Percentiles rank a stretch among this genome's conserved stretches.
Conservation (phyloP, 1,139 yeast genomes). For the Magnusiomyces fungicola region DNA sequence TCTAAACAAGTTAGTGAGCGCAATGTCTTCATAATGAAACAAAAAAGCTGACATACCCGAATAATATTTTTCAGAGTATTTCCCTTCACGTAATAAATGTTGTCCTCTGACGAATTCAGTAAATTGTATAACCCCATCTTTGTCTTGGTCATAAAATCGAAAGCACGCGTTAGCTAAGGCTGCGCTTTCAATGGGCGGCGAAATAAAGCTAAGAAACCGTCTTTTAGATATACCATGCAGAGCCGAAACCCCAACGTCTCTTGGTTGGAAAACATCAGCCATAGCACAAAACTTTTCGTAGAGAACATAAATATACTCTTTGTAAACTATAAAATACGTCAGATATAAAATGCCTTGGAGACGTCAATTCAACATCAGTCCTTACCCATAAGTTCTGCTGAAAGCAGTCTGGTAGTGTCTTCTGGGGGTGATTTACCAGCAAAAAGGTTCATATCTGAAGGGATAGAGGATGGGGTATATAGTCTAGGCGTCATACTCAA, state of each 20-base stretch:
- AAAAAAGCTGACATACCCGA: no score
- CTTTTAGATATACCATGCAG: slow-evolving; percentile 18
- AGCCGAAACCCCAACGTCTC: not conserved
- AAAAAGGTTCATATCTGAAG: not conserved
- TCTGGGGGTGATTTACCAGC: not conserved
- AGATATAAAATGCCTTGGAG: not conserved
- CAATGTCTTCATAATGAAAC: no score
- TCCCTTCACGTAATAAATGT: no score
- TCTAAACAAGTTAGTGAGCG: no score
- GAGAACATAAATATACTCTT: not conserved
- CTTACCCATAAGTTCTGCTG: not conserved
- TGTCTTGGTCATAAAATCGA: slow-evolving; percentile 21
- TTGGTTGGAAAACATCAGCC: slow-evolving; percentile 3
- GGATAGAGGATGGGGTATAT: slow-evolving; percentile 5
- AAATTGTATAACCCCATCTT: slow-evolving; percentile 24
- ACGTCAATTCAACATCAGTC: not conserved
- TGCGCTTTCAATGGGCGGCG: slow-evolving; percentile 15
- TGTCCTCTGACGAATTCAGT: slow-evolving; percentile 19
- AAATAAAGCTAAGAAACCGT: slow-evolving; percentile 16
- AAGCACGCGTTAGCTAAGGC: slow-evolving; percentile 15
- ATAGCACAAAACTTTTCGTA: slow-evolving; percentile 7
- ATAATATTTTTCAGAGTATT: no score
- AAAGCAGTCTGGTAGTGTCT: not conserved
- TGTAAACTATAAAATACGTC: not conserved
- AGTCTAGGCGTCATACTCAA: slow-evolving; percentile 18